A percentile compares a stretch with the other conserved stretches of the same genome.
Conservation (phyloP, 1,284 basidiomycete species). For the Vanrija pseudolonga region DNA sequence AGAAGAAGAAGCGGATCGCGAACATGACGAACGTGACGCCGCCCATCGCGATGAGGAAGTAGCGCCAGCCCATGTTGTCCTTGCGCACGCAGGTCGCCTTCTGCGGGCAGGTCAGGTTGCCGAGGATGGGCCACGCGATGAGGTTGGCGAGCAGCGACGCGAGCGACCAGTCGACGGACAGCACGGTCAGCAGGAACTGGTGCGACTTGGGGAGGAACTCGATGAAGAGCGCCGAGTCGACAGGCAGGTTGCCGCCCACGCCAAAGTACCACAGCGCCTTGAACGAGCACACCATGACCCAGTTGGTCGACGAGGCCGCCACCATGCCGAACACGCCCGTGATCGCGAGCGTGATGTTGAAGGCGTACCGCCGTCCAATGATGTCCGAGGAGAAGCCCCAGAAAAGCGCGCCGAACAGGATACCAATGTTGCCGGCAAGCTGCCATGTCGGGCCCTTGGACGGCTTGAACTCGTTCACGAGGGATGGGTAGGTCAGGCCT, state of each 20-base stretch:
- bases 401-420: constrained; percentile 39
- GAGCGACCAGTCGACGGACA: constrained; percentile 65
- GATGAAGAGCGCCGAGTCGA: constrained; percentile 59
- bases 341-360: constrained; percentile 60
- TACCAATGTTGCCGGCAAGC: constrained; percentile 35
- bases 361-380: constrained; percentile 55
- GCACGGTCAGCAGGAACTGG: constrained; percentile 59
- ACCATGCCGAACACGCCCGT: constrained; percentile 60
- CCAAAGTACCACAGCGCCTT: constrained; percentile 56
- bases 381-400: constrained; percentile 55
- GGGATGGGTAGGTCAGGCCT: constrained; percentile 37
- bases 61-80: constrained; percentile 46
- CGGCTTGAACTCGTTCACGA: constrained; percentile 51
- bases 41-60: constrained; percentile 57
- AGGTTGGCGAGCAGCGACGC: constrained; percentile 47
- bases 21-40: constrained; percentile 52
- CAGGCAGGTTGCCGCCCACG: constrained; percentile 60
- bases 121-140: constrained; percentile 33
- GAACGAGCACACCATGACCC: constrained; percentile 42
- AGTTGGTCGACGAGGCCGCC: constrained; percentile 56
- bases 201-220: constrained; percentile 57
- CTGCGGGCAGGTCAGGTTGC: constrained; percentile 21
- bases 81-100: constrained; percentile 16
- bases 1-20: constrained; percentile 39
- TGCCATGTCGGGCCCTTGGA: constrained; percentile 23